Percentiles rank a stretch among this genome's conserved stretches.
Conservation (phyloP, 306 rosid genomes). For the Rosa multiflora region DNA sequence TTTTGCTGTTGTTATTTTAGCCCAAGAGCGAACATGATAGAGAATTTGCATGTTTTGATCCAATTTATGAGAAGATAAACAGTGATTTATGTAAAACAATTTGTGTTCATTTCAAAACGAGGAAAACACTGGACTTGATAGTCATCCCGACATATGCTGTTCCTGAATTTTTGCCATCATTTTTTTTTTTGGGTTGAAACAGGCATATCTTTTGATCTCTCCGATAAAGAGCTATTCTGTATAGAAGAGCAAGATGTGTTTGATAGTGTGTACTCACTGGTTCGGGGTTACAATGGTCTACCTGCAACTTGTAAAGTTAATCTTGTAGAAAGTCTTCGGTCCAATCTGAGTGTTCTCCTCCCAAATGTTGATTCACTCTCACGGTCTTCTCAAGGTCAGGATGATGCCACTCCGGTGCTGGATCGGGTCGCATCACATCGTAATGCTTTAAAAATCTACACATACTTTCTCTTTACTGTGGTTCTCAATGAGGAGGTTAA, state of each 20-base stretch:
- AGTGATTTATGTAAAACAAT: not conserved
- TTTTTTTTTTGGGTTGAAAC: not conserved
- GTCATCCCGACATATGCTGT: not conserved
- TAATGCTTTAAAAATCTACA: slow-evolving; percentile 80
- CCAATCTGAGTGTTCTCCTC: slow-evolving; percentile 86
- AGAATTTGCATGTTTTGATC: not conserved
- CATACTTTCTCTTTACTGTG: slow-evolving; percentile 61
- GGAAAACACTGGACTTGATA: not conserved
- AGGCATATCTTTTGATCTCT: slow-evolving; percentile 91
- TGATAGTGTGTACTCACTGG: slow-evolving; percentile 73
- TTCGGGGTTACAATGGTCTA: slow-evolving; percentile 47
- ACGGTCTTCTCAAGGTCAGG: slow-evolving; percentile 51
- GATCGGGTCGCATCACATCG: slow-evolving; percentile 77
- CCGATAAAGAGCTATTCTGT: slow-evolving; percentile 75
- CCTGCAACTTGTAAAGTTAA: slow-evolving; percentile 61
- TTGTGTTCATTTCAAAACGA: not conserved
- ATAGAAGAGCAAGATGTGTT: slow-evolving; percentile 82
- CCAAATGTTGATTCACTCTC: slow-evolving; percentile 82
- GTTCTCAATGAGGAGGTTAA: slow-evolving; percentile 58
- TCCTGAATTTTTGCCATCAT: not conserved
- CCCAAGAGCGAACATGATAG: not conserved
- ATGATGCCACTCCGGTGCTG: slow-evolving; percentile 37
- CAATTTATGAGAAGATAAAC: not conserved
- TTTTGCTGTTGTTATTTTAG: not conserved
- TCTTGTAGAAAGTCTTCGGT: slow-evolving; percentile 82